Evolutionary conservation across 805 yeast species (phyloP).

Genomic region (Dipodascus albidus): DNA sequence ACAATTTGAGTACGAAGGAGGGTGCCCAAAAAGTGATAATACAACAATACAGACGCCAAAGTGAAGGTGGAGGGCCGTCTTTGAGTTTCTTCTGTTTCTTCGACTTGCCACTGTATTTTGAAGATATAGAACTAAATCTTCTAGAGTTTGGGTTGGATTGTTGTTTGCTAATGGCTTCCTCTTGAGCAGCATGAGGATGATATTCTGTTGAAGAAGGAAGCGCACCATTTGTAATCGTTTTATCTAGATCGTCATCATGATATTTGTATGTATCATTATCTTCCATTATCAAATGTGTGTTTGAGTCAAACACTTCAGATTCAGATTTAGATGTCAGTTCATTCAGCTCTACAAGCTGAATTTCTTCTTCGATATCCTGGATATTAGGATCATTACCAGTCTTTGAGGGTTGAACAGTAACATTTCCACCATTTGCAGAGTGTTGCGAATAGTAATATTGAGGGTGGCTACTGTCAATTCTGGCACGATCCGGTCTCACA

Average conservation of each 20-base stretch:
- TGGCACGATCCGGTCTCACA: slow-evolving; percentile 75
- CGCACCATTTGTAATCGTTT: not conserved
- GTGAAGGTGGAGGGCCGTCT: slow-evolving; percentile 18
- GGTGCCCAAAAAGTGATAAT: slow-evolving; percentile 90
- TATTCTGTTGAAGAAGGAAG: not conserved
- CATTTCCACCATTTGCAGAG: slow-evolving; percentile 49
- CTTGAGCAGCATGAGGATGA: not conserved
- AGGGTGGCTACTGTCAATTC: slow-evolving; percentile 55
- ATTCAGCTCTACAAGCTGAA: slow-evolving; percentile 6
- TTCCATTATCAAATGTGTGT: not conserved
- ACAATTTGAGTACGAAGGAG: slow-evolving; percentile 50
- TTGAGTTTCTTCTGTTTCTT: slow-evolving; percentile 6
- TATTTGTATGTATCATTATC: not conserved
- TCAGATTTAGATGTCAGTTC: slow-evolving; percentile 3
- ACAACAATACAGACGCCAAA: slow-evolving; percentile 81
- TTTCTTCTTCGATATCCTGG: slow-evolving; percentile 9
- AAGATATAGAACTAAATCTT: not conserved
- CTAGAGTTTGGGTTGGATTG: not conserved
- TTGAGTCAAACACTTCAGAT: not conserved
- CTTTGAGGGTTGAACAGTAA: slow-evolving; percentile 54
- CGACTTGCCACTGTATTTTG: slow-evolving; percentile 11
- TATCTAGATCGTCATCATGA: not conserved
- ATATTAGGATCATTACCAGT: slow-evolving; percentile 58
- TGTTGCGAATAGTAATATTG: slow-evolving; percentile 68
- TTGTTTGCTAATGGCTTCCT: not conserved